Evolutionary conservation across 495 filamentous ascomycete species (phyloP), one percentile per base, ranked within the genome.

Genomic region (Neurospora terricola): DNA sequence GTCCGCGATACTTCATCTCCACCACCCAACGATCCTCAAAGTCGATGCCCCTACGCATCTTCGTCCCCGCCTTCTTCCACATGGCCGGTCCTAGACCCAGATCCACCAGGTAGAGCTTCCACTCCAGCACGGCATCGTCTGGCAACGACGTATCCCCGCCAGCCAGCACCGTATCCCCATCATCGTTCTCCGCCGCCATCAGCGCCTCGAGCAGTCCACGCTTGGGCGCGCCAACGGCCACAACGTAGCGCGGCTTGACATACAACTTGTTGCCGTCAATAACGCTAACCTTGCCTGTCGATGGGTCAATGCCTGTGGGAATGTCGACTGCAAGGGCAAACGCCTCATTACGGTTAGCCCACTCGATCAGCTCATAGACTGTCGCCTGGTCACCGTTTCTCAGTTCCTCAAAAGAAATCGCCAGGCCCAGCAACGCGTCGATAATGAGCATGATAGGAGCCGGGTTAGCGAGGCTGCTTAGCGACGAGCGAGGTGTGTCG

Each of bases 11-110:
- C 72, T 80, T 79, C 76, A 92, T 82, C 71, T 86, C 85, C 14
- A 94, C 86, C 70, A 97, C 90, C 95, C 95, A 98, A 70, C 89
- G 86, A 59, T 89, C 89, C 36, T 91, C 93, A 84, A 97, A 97
- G 76, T 93, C 93, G 39, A 97, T 89, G 0, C 93, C 93, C 73
- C 91, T 88, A 34, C 92, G 87, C 72, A 92, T 87, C 74, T 90
- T 90, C 4, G 91, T 92, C 5, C 92, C 93, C 43, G 93, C 93
- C 78, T 94, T 94, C 78, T 90, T 91, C 94, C 96, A 97, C 0
- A 92, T 92, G 10, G 90, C 86, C 75, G 91, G 89, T 3, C 89
- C 88, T 10, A 99, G 87, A 3, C 96, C 95, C 74, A 97, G 90
- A 82, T 99, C 96, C 5, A 90, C 94, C 18, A 98, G 87, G 72